These are phyloP conservation scores for Phaeotremella fagi DNA, from an alignment of 768 basidiomycete species.

Conservation along the genomic window DNA sequence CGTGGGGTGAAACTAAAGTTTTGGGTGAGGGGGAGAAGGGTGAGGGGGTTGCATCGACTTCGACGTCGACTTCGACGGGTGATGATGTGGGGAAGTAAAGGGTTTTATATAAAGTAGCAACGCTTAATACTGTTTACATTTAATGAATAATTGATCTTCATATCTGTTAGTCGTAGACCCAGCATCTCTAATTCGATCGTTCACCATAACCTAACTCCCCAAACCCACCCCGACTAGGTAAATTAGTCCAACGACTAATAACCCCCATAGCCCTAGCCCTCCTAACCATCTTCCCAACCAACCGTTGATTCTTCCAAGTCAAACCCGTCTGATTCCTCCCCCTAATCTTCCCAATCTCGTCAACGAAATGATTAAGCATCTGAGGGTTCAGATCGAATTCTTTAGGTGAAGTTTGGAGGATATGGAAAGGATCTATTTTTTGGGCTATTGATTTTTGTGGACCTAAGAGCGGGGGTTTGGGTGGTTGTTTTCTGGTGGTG, in stretches of 20 bases:
- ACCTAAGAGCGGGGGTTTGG: conserved; percentile 54
- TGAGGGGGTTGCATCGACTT: not conserved
- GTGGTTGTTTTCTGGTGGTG: not conserved
- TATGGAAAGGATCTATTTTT: conserved; percentile 63
- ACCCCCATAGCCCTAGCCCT: conserved; percentile 88
- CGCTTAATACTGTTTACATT: not conserved
- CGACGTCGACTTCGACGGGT: not conserved
- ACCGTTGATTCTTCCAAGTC: conserved; percentile 72
- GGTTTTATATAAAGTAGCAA: not conserved
- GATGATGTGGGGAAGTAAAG: not conserved
- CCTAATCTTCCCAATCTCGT: conserved; percentile 58
- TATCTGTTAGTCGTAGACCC: not conserved
- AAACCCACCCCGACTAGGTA: too few relatives aligned
- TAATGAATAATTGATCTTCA: not conserved
- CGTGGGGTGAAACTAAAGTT: conserved; percentile 40
- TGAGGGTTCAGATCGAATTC: conserved; percentile 53
- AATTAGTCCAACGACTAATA: conserved; percentile 51
- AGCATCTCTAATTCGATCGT: not conserved
- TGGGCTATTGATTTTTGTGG: conserved; percentile 59
- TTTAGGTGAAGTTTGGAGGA: conserved; percentile 68
- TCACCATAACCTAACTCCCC: not conserved
- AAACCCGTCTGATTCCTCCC: conserved; percentile 65
- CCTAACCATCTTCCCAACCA: conserved; percentile 75
- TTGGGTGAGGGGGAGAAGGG: conserved; percentile 30
- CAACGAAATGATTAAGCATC: conserved; percentile 27